A percentile compares a stretch with the other conserved stretches of the same genome.
Evolutionary conservation across 257 asterid genomes (phyloP).

Genomic region (Lycium ferocissimum): DNA sequence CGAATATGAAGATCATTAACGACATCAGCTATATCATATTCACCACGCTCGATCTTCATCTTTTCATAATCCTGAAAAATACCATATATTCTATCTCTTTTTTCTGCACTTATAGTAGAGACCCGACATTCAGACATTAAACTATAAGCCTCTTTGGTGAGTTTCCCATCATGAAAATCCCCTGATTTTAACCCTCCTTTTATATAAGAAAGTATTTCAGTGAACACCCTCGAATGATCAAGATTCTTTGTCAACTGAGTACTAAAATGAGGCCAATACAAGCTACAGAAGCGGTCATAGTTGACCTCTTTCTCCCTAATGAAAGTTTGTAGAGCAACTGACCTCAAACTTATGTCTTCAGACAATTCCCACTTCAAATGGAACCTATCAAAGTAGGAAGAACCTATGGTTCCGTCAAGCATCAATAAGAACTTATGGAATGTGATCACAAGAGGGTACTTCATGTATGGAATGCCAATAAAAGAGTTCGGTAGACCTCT

Average conservation of each 20-base stretch:
- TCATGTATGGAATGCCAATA: conserved; percentile 46
- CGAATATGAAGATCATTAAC: conserved; percentile 64
- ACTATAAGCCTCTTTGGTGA: conserved; percentile 46
- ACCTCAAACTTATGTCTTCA: conserved; percentile 39
- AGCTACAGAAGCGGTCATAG: conserved; percentile 52
- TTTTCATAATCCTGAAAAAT: conserved; percentile 67
- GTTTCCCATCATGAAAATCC: conserved; percentile 42
- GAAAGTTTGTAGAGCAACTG: conserved; percentile 55
- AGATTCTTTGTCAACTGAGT: conserved; percentile 46
- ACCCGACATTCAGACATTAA: conserved; percentile 49
- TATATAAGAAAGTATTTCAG: conserved; percentile 68
- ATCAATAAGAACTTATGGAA: conserved; percentile 74
- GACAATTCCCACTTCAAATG: conserved; percentile 35
- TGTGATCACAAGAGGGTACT: conserved; percentile 70
- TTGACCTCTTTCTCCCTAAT: conserved; percentile 63
- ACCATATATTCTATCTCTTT: conserved; percentile 51
- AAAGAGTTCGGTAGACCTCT: conserved; percentile 65
- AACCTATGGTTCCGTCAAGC: conserved; percentile 68
- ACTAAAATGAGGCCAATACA: conserved; percentile 72
- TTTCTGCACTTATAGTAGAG: conserved; percentile 49
- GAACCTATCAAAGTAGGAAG: conserved; percentile 65
- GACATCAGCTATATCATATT: conserved; percentile 73
- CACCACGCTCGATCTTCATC: conserved; percentile 56
- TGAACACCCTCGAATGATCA: conserved; percentile 63
- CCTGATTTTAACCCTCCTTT: conserved; percentile 62